A percentile compares a stretch with the other conserved stretches of the same genome.
Conservation (phyloP, 805 yeast species). For the Sungouiella blattae region DNA sequence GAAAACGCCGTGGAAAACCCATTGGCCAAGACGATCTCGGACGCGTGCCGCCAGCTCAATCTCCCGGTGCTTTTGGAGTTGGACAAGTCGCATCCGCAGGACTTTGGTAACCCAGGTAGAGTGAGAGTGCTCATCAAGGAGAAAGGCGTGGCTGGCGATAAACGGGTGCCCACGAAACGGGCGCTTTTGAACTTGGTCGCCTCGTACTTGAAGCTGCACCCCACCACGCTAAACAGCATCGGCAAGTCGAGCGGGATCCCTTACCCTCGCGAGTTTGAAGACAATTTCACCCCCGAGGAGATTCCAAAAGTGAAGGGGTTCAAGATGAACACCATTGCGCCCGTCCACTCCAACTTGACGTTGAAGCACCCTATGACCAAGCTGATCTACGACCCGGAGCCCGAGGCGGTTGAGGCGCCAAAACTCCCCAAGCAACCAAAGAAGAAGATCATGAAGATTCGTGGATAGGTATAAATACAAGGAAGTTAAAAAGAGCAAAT, state of each 20-base stretch:
- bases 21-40: constrained; percentile 74
- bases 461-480: constrained; percentile 45
- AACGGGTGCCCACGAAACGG: constrained; percentile 49
- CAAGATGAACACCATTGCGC: constrained; percentile 81
- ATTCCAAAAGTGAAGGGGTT: constrained; percentile 82
- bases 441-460: constrained; percentile 59
- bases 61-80: constrained; percentile 59
- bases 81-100: constrained; percentile 91
- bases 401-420: constrained; percentile 37
- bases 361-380: constrained; percentile 84
- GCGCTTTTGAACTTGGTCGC: constrained; percentile 60
- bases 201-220: constrained; percentile 58
- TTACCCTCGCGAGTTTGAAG: constrained; percentile 56
- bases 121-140: constrained; percentile 68
- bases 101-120: constrained; percentile 97
- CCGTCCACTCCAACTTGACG: constrained; percentile 77
- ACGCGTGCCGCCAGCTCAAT: constrained; percentile 53
- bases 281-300: constrained; percentile 50
- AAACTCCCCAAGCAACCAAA: constrained; percentile 44
- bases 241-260: constrained; percentile 50
- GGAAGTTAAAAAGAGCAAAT: no score
- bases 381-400: constrained; percentile 53
- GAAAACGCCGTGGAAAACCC: constrained; percentile 82
- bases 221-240: constrained; percentile 64
- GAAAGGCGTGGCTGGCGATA: constrained; percentile 41